Evolutionary conservation across 148 eudicot species (phyloP), one percentile per base, ranked within the genome.

Genomic region (Spergularia bocconei): DNA sequence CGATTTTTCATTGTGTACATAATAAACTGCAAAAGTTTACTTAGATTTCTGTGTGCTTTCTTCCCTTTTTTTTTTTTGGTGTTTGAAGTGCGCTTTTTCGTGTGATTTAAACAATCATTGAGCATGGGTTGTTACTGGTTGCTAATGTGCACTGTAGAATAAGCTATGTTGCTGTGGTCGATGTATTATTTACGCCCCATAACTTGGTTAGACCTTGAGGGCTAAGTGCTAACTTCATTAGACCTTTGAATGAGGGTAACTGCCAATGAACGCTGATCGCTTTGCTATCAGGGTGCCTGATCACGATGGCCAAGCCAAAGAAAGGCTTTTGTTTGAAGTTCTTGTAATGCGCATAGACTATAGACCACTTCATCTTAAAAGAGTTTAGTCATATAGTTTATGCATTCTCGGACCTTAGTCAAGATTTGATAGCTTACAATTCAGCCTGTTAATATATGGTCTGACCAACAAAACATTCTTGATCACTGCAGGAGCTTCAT

Each of bases 401-500:
- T 33, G 36, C 47, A 61, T 60, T 17, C 39, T 4, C 36, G 36
- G 36, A 29, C 36, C 36, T 29, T 29, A 29, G 38, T 12, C 15
- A 4, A 60, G 6, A 16, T 63, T 13, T 33, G 12, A 15, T 65
- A 15, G 21, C 69, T 39, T 36, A 16, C 13, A 36, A 38, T 39
- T 59, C 15, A 47, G 69, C 52, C 63, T 11, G 57, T 60, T 74
- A 5, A 66, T 44, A 8, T 9, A 50, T 50, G 59, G 67, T 74
- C 74, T 78, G 54, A 80, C 65, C 39, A 20, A 69, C 67, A 59
- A 51, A 70, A 52, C 64, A 38, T 13, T 67, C 20, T 77, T 52
- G 51, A 62, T 72, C 52, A 77, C 47, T 81, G 83, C 83, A 81
- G 83, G 83, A 72, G 70, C 77, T 52, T 73, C 76, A 44, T 77